A percentile compares a stretch with the other conserved stretches of the same genome.
Conservation (phyloP, 805 yeast species). For the Candida vartiovaarae region DNA sequence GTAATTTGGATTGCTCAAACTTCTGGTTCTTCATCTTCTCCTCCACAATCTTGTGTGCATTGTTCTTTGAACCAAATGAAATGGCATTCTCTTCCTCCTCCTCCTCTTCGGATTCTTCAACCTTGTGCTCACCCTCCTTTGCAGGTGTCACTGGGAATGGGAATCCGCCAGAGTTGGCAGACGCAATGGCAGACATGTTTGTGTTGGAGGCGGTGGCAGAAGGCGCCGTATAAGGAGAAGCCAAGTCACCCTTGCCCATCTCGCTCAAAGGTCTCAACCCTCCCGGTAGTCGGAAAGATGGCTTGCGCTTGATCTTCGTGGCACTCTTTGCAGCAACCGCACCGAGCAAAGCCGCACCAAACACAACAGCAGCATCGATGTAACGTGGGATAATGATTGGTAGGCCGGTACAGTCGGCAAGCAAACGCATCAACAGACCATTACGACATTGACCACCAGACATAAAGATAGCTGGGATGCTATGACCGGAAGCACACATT, state of each 20-base stretch:
- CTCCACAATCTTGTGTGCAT: conserved; percentile 46
- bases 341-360: conserved; percentile 92
- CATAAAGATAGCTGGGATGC: conserved; percentile 70
- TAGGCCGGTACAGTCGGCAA: conserved; percentile 89
- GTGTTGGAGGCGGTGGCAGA: conserved; percentile 67
- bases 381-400: conserved; percentile 91
- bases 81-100: conserved; percentile 42
- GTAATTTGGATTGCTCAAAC: conserved; percentile 12
- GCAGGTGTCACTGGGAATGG: conserved; percentile 45
- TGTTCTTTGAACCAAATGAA: conserved; percentile 52
- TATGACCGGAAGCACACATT: conserved; percentile 77
- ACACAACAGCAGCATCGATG: conserved; percentile 95
- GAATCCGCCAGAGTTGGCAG: conserved; percentile 26
- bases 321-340: conserved; percentile 83
- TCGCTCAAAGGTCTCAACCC: conserved; percentile 20
- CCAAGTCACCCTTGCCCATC: conserved; percentile 22
- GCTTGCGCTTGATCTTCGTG: conserved; percentile 24
- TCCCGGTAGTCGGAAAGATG: conserved; percentile 23
- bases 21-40: conserved; percentile 32
- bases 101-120: conserved; percentile 40
- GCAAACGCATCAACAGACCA: conserved; percentile 76
- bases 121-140: conserved; percentile 21
- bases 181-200: conserved; percentile 31
- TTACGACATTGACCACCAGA: conserved; percentile 97
- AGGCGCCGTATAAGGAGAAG: conserved; percentile 76